These are phyloP conservation scores for Scleromitrula shiraiana DNA, from an alignment of 2,329 filamentous ascomycete genomes.

Conservation along the genomic window DNA sequence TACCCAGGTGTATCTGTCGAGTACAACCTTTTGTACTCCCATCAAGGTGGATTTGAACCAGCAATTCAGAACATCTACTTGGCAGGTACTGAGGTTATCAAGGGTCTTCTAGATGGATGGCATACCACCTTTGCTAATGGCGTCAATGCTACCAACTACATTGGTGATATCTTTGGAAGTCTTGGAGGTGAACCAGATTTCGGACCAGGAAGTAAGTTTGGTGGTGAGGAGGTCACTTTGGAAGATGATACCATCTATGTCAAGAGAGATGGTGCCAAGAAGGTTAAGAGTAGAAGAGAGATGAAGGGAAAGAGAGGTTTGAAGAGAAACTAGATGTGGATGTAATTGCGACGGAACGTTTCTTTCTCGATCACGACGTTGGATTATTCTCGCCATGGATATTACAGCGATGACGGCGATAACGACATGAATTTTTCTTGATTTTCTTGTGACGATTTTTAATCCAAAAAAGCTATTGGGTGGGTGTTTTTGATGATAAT, in stretches of 20 bases:
- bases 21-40: constrained; percentile 49
- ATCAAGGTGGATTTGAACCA: constrained; percentile 57
- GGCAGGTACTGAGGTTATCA: constrained; percentile 56
- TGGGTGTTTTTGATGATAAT: too few relatives aligned
- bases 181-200: constrained; percentile 58
- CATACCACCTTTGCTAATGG: constrained; percentile 48
- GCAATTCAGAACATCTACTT: constrained; percentile 59
- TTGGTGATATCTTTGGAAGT: constrained; percentile 63
- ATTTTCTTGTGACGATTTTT: too few relatives aligned
- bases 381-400: too few relatives aligned
- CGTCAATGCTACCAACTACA: constrained; percentile 43
- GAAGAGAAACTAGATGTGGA: constrained; percentile 5
- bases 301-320: constrained; percentile 9
- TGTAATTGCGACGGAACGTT: too few relatives aligned
- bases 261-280: constrained; percentile 3
- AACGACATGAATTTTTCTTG: too few relatives aligned
- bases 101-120: constrained; percentile 52
- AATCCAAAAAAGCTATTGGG: too few relatives aligned
- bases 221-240: background rate
- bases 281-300: background rate
- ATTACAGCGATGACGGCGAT: too few relatives aligned
- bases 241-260: background rate
- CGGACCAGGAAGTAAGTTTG: constrained; percentile 34
- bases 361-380: too few relatives aligned
- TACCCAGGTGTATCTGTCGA: constrained; percentile 47